Evolutionary conservation across 768 basidiomycete genomes (phyloP).

Genomic region (Trametes sanguinea): DNA sequence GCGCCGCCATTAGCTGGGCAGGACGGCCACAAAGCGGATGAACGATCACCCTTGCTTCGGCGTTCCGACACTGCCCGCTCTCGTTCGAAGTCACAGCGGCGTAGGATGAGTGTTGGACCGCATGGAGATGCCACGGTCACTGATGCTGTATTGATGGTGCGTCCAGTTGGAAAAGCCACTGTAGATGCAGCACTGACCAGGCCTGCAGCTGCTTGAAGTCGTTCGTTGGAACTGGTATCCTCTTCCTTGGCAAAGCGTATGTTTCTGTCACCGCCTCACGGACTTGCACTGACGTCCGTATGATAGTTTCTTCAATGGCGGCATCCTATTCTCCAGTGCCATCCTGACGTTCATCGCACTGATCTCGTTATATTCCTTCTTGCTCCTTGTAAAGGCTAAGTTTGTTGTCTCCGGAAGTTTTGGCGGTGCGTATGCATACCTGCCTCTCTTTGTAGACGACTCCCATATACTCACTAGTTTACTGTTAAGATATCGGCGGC

Average conservation of each 20-base stretch:
- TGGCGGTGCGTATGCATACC: slow-evolving; percentile 61
- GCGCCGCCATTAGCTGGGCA: slow-evolving; percentile 6
- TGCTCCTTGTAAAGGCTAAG: slow-evolving; percentile 86
- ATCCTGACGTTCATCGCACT: slow-evolving; percentile 79
- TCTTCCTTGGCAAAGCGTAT: slow-evolving; percentile 94
- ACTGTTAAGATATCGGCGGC: slow-evolving; percentile 82
- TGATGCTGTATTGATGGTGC: slow-evolving; percentile 91
- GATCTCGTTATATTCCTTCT: slow-evolving; percentile 90
- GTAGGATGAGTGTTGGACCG: slow-evolving; percentile 57
- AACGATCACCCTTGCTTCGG: slow-evolving; percentile 59
- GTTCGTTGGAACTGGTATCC: slow-evolving; percentile 93
- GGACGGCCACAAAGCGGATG: slow-evolving; percentile 36
- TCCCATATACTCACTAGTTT: neutral
- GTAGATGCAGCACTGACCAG: neutral
- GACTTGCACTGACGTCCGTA: neutral
- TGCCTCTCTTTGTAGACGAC: slow-evolving; percentile 1
- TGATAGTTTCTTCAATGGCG: slow-evolving; percentile 89
- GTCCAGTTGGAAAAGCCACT: slow-evolving; percentile 23
- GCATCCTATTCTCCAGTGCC: slow-evolving; percentile 83
- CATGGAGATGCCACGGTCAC: slow-evolving; percentile 88
- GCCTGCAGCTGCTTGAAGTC: slow-evolving; percentile 80
- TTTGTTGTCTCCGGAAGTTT: slow-evolving; percentile 90
- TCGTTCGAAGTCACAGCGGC: slow-evolving; percentile 42
- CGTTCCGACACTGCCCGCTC: slow-evolving; percentile 46
- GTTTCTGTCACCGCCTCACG: slow-evolving; percentile 28